Conservation (phyloP, 495 filamentous ascomycete species). For the Podospora comata region DNA sequence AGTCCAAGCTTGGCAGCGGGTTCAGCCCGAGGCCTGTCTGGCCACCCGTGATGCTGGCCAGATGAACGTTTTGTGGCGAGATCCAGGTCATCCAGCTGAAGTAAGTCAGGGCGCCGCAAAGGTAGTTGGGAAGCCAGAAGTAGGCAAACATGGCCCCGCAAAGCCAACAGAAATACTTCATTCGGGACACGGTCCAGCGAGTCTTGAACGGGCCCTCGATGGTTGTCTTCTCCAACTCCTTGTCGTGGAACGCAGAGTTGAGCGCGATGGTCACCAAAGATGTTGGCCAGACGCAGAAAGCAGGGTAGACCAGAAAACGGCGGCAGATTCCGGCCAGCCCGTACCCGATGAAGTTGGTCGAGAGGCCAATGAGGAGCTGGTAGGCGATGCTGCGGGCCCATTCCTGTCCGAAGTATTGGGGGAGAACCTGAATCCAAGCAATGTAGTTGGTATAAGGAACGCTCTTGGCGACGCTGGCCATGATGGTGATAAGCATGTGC, state of each 20-base stretch:
- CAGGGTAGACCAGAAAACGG: conserved; percentile 54
- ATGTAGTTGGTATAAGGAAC: conserved; percentile 42
- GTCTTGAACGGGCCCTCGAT: conserved; percentile 36
- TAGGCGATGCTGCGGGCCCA: conserved; percentile 39
- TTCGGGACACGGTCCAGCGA: conserved; percentile 33
- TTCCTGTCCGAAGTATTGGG: conserved; percentile 40
- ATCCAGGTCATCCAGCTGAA: conserved; percentile 49
- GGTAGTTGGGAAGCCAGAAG: conserved; percentile 47
- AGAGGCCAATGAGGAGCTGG: conserved; percentile 44
- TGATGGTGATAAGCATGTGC: conserved; percentile 52
- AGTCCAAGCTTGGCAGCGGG: conserved; percentile 42
- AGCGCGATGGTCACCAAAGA: conserved; percentile 46
- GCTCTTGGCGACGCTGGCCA: conserved; percentile 39
- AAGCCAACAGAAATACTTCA: conserved; percentile 36
- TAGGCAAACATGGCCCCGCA: conserved; percentile 42
- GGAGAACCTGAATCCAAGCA: conserved; percentile 46
- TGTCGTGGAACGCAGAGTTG: conserved; percentile 43
- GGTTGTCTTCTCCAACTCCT: conserved; percentile 23
- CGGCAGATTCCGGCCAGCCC: conserved; percentile 52
- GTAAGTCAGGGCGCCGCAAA: conserved; percentile 34
- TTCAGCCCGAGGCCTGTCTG: conserved; percentile 39
- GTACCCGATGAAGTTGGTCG: conserved; percentile 52
- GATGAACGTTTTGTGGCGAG: conserved; percentile 34
- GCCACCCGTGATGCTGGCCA: conserved; percentile 34
- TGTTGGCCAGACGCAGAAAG: conserved; percentile 44